phyloP scores from a whole-genome alignment of 2,329 filamentous ascomycete genomes.

The Nemania abortiva region DNA sequence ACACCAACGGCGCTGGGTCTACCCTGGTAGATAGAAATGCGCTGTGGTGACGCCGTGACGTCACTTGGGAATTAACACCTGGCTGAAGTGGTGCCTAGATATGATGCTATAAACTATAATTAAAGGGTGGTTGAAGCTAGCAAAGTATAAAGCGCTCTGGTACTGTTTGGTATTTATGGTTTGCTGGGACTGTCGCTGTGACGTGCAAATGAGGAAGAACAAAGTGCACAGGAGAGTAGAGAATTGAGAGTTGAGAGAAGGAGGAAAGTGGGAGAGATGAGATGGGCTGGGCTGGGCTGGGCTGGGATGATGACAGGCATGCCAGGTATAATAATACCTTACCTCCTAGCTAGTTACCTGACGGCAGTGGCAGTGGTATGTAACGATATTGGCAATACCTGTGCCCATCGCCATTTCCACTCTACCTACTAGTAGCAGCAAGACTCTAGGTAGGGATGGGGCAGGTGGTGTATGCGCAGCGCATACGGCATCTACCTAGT shows the following conservation, averaged over 20 bases:
- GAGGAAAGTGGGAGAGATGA: conserved; percentile 20
- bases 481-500: background rate
- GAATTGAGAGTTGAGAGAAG: conserved; percentile 11
- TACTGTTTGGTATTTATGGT: conserved; percentile 17
- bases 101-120: conserved; percentile 13
- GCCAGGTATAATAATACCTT: background rate
- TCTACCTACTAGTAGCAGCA: background rate
- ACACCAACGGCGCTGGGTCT: conserved; percentile 9
- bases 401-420: background rate
- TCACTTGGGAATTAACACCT: conserved; percentile 18
- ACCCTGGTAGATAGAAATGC: background rate
- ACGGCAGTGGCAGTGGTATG: background rate
- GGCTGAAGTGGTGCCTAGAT: conserved; percentile 7
- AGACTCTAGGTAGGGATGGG: background rate
- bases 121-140: conserved; percentile 4
- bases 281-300: conserved; percentile 17
- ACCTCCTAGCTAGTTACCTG: background rate
- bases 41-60: conserved; percentile 31
- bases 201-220: conserved; percentile 11
- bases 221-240: conserved; percentile 8
- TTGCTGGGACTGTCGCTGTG: conserved; percentile 20
- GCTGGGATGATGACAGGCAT: background rate
- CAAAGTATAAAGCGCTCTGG: conserved; percentile 29
- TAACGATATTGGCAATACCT: too few species aligned
- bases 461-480: conserved; percentile 16